Percentiles rank a stretch among this genome's conserved stretches.
Conservation (phyloP, 2,329 filamentous ascomycete species). For the Aschersonia sp. region DNA sequence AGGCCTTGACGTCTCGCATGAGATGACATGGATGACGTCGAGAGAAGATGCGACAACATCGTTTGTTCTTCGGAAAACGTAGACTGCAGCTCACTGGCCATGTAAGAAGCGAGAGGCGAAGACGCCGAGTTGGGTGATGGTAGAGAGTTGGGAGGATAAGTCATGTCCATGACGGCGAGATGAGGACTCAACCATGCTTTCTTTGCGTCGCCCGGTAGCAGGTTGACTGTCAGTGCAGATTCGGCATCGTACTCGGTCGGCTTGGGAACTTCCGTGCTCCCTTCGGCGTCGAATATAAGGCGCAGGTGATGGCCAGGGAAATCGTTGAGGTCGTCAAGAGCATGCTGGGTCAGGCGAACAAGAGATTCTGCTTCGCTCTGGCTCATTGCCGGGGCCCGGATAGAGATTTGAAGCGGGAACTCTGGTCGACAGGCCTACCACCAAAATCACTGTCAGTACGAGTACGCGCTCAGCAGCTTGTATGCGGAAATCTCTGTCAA, state of each 20-base stretch:
- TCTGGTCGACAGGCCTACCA: constrained; percentile 69
- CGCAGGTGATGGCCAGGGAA: constrained; percentile 75
- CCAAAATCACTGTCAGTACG: background rate
- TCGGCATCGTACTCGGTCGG: constrained; percentile 25
- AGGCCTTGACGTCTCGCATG: constrained; percentile 30
- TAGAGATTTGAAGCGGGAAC: constrained; percentile 70
- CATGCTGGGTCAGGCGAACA: constrained; percentile 68
- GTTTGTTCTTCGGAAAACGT: constrained; percentile 83
- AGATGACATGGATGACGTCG: constrained; percentile 38
- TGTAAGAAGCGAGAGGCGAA: constrained; percentile 60
- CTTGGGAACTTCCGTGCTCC: background rate
- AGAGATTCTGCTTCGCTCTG: constrained; percentile 57
- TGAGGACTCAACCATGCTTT: constrained; percentile 54
- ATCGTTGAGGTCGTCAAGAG: constrained; percentile 74
- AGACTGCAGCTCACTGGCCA: constrained; percentile 63
- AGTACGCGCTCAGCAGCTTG: background rate
- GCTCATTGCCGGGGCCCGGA: constrained; percentile 55
- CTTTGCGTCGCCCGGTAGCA: constrained; percentile 49
- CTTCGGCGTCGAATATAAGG: constrained; percentile 17
- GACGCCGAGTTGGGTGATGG: constrained; percentile 54
- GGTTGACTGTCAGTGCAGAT: constrained; percentile 54
- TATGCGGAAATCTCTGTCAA: background rate
- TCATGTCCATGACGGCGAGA: constrained; percentile 58
- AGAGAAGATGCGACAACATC: constrained; percentile 63
- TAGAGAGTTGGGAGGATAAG: constrained; percentile 56